Evolutionary conservation across 495 filamentous ascomycete genomes (phyloP).

Genomic region (Aspergillus carlsbadensis): DNA sequence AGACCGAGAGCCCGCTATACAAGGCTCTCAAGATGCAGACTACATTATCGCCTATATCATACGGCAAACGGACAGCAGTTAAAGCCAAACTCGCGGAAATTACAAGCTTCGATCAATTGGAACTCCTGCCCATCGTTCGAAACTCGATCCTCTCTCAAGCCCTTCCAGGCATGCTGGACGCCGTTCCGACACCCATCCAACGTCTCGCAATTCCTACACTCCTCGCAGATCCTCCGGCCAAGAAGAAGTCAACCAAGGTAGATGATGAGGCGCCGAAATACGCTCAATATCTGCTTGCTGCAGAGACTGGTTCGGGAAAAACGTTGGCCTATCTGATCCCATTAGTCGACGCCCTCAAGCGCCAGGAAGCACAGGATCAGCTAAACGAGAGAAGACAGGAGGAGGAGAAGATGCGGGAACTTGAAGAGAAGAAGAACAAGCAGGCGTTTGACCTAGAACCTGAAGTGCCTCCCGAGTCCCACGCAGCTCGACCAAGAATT

Average conservation of each 20-base stretch:
- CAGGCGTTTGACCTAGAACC: slow-evolving; percentile 54
- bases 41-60: slow-evolving; percentile 68
- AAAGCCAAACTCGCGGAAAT: slow-evolving; percentile 68
- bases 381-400: slow-evolving; percentile 52
- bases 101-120: slow-evolving; percentile 77
- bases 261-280: slow-evolving; percentile 41
- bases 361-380: slow-evolving; percentile 63
- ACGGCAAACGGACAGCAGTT: slow-evolving; percentile 63
- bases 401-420: slow-evolving; percentile 45
- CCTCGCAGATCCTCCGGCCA: slow-evolving; percentile 45
- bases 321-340: slow-evolving; percentile 90
- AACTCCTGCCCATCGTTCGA: slow-evolving; percentile 69
- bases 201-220: slow-evolving; percentile 80
- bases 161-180: slow-evolving; percentile 65
- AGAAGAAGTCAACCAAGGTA: slow-evolving; percentile 26
- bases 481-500: slow-evolving; percentile 73
- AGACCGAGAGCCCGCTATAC: slow-evolving; percentile 52
- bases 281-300: slow-evolving; percentile 82
- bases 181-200: slow-evolving; percentile 85
- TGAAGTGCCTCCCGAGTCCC: slow-evolving; percentile 51
- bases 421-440: slow-evolving; percentile 49
- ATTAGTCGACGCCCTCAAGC: slow-evolving; percentile 77
- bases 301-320: slow-evolving; percentile 96
- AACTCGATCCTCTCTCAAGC: slow-evolving; percentile 69
- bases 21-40: slow-evolving; percentile 97